Base-by-base conservation (phyloP, 768 basidiomycete genomes). In the Calocera cornea region DNA sequence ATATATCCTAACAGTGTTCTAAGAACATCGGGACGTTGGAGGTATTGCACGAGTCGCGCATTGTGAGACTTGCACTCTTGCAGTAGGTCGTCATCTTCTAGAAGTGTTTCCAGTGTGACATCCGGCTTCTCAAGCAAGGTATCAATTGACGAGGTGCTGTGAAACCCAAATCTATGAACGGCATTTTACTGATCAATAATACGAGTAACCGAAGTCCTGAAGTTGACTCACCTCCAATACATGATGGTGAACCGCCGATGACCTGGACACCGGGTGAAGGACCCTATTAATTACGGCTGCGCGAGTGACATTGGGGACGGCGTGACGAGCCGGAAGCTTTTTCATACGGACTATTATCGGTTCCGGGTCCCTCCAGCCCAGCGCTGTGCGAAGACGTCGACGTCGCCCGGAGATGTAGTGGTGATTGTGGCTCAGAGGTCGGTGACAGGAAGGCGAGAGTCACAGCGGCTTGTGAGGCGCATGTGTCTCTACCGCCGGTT, bases 1-100 rank as follows among this genome's bases (percentile, higher is more conserved):
- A 93, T 90, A 80, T 93, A 94, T 29, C 84, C 88, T 67, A 94
- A 77, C 72, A 95, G 78, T 66, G 86, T 83, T 75, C 90, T 86
- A 64, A 95, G 78, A 63, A 92, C 87, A 75, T 92, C 90, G 64
- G 85, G 81, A 71, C 89, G 81, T 70, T 87, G 87, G 72, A 95
- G 90, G 77, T 92, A 92, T 74, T 91, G 89, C 72, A 90, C 89
- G 64, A 95, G 84, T 68, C 90, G 81, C 41, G 88, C 88, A 74
- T 98, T 98, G 78, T 95, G 90, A 0, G 88, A 83, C 78, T 97
- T 97, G 84, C 93, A 92, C 77, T 98, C 95, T 77, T 91, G 90
- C 66, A 98, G 80, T 50, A 98, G 81, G 75, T 97, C 94, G 74
- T 92, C 88, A 78, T 97, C 92, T 78, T 93, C 92, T 66, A 98